Percentiles rank a stretch among this genome's conserved stretches.
Evolutionary conservation across 2,329 filamentous ascomycete species (phyloP).

Genomic region (Claviceps sp.): DNA sequence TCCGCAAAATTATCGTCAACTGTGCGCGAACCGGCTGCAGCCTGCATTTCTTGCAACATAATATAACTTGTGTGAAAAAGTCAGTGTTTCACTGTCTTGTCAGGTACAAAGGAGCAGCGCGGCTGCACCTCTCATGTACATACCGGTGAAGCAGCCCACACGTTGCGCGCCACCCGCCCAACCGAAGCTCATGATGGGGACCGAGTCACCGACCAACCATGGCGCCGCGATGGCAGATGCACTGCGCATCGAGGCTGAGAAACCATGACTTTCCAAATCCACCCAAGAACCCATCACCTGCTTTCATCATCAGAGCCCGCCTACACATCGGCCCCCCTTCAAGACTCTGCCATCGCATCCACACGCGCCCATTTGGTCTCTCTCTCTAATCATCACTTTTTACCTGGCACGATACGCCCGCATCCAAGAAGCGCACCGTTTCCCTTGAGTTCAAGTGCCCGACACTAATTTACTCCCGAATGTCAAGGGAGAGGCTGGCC

Average conservation of each 20-base stretch:
- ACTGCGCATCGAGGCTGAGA: constrained; percentile 4
- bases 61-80: not conserved
- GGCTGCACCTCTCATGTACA: not conserved
- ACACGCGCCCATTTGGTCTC: not conserved
- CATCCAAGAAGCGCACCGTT: not conserved
- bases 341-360: not conserved
- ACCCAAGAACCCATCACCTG: not conserved
- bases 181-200: constrained; percentile 10
- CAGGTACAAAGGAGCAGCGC: not conserved
- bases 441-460: not conserved
- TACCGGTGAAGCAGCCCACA: not conserved
- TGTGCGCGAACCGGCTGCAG: not conserved
- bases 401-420: not conserved
- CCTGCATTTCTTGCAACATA: too few relatives aligned
- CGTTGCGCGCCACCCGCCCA: not conserved
- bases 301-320: not conserved
- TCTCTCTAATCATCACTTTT: not conserved
- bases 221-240: constrained; percentile 7
- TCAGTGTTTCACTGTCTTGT: not conserved
- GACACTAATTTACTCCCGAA: not conserved
- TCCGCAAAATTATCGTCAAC: not conserved
- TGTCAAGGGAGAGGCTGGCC: not conserved
- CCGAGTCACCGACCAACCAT: constrained; percentile 4
- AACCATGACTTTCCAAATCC: not conserved
- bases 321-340: not conserved